phyloP scores from a whole-genome alignment of 257 asterid species.

The Nicotiana tabacum region DNA sequence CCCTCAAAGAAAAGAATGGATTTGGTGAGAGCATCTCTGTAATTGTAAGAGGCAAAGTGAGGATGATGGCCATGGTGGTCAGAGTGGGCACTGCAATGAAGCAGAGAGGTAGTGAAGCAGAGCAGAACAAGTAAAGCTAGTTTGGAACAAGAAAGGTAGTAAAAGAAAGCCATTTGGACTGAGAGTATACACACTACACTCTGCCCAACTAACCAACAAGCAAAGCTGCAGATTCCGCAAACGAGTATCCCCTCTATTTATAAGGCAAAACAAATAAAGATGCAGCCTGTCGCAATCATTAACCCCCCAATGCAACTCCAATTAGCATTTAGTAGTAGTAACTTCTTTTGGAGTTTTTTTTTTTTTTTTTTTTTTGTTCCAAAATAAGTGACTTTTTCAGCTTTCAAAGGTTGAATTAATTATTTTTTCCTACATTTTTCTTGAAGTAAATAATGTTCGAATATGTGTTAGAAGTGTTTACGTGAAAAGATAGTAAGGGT shows the following conservation, averaged over 20 bases:
- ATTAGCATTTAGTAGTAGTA: too few relatives aligned
- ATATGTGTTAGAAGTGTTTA: too few relatives aligned
- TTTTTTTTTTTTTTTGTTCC: too few relatives aligned
- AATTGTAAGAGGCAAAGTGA: constrained; percentile 60
- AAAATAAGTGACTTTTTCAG: too few relatives aligned
- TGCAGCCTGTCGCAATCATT: constrained; percentile 6
- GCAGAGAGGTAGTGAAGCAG: constrained; percentile 16
- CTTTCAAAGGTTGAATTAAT: too few relatives aligned
- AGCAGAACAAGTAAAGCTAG: constrained; percentile 13
- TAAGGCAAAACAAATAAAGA: constrained; percentile 16
- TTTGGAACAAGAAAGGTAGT: not conserved
- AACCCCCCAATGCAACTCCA: not conserved
- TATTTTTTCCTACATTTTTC: too few relatives aligned
- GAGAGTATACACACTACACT: not conserved
- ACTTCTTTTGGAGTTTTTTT: too few relatives aligned
- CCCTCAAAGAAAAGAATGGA: constrained; percentile 78
- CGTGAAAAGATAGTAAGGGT: too few relatives aligned
- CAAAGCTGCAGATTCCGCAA: constrained; percentile 9
- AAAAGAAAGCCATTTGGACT: constrained; percentile 35
- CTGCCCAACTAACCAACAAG: constrained; percentile 14
- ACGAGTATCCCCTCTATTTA: constrained; percentile 32
- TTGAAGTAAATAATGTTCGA: too few relatives aligned
- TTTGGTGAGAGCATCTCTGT: constrained; percentile 81
- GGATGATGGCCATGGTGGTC: constrained; percentile 42
- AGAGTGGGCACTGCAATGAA: constrained; percentile 35